A percentile compares a stretch with the other conserved stretches of the same genome.
Evolutionary conservation across 2,329 filamentous ascomycete genomes (phyloP).

Genomic region (Alternaria consortialis): DNA sequence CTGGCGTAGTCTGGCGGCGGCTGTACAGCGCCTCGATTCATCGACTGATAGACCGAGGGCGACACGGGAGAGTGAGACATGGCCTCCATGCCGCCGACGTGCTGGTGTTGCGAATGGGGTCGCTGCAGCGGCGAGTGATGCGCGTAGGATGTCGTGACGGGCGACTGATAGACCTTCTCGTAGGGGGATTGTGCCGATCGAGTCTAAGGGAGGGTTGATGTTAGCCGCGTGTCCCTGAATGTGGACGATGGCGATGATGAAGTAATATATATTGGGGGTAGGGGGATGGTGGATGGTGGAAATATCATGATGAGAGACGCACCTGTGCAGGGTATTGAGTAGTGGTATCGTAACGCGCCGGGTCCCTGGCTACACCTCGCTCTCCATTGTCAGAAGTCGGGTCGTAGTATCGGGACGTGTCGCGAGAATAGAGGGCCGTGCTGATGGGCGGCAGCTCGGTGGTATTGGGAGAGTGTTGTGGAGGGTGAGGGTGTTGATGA

Average conservation of each 20-base stretch:
- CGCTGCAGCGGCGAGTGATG: conserved; percentile 51
- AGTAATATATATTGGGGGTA: neutral
- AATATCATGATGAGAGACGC: conserved; percentile 20
- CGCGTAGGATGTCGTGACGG: conserved; percentile 43
- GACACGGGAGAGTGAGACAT: conserved; percentile 52
- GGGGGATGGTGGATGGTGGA: conserved; percentile 2
- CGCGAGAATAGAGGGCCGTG: conserved; percentile 52
- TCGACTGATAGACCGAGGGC: conserved; percentile 45
- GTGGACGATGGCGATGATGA: conserved; percentile 1
- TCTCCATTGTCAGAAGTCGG: conserved; percentile 58
- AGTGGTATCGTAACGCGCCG: conserved; percentile 42
- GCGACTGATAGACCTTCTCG: conserved; percentile 52
- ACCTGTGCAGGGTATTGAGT: conserved; percentile 45
- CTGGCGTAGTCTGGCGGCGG: conserved; percentile 43
- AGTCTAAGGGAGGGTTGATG: conserved; percentile 34
- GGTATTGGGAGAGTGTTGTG: conserved; percentile 42
- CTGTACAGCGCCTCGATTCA: conserved; percentile 48
- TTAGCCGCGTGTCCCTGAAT: conserved; percentile 32
- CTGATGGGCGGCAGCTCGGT: conserved; percentile 53
- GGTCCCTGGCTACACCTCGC: conserved; percentile 40
- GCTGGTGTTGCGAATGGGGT: conserved; percentile 47
- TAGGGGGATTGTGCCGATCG: conserved; percentile 46
- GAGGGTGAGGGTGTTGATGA: conserved; percentile 30
- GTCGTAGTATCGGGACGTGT: conserved; percentile 60
- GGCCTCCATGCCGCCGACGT: conserved; percentile 45